Base-by-base conservation (phyloP, 106 monocot genomes). In the Alisma plantagoaquatica region DNA sequence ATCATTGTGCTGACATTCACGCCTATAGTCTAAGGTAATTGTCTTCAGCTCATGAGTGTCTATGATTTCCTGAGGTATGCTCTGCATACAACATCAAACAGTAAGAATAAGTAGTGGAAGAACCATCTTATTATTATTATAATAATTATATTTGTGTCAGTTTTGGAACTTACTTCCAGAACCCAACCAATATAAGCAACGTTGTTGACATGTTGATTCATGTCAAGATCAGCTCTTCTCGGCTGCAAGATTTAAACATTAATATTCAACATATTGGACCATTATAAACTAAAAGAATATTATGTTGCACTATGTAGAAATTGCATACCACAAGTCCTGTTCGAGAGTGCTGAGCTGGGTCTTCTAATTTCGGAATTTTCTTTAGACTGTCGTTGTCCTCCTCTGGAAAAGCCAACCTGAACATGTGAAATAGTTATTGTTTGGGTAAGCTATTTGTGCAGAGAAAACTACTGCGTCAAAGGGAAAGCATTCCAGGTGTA, bases 141-240 rank as follows among this genome's bases (percentile, higher is more conserved):
- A 38, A 38, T n/a, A n/a, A n/a, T n/a, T n/a, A n/a, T n/a, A n/a
- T n/a, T n/a, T n/a, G n/a, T n/a, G n/a, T 38, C 6, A 38, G 35
- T 38, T 7, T 38, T 7, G 6, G 35, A 38, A 54, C 73, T 75
- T 78, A 99, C 98, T 63, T 99, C 98, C 43, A 99, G 86, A 51
- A 99, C 79, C 98, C 98, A 99, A 58, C 98, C 98, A 27, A 99
- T 82, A 53, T 99, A 99, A 24, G 98, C 78, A 27, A 99, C 98
- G 46, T 99, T 99, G 69, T 99, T 99, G 43, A 99, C 98, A 75
- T 99, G 98, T 54, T 86, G 98, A 55, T 99, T 99, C 98, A 99
- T 99, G 64, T 99, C 98, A 21, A 99, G 60, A 77, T 99, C 98
- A 44, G 86, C 98, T 82, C 98, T 99, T 45, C 98, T 86, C 2